Percentiles rank a stretch among this genome's conserved stretches.
phyloP scores from a whole-genome alignment of 2,329 filamentous ascomycete species.

The Didymosphaeria variabile region DNA sequence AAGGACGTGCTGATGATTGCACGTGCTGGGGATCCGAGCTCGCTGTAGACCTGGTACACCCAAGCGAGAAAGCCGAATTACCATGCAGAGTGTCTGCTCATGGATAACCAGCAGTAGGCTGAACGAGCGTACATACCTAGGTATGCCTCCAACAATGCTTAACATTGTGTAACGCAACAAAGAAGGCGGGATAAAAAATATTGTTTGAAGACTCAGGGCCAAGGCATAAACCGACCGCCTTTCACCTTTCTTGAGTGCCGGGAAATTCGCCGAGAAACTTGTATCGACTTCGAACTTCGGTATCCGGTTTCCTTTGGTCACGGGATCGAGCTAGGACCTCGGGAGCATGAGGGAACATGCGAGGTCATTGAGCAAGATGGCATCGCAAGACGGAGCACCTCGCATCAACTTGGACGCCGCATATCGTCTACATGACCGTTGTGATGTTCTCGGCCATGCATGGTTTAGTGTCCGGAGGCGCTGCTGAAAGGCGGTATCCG shows the following conservation, averaged over 20 bases:
- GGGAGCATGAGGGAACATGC: neutral
- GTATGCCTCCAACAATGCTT: neutral
- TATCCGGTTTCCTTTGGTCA: neutral
- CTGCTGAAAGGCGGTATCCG: no score
- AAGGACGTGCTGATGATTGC: slow-evolving; percentile 42
- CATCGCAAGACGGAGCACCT: no score
- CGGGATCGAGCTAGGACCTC: neutral
- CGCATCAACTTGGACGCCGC: no score
- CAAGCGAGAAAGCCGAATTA: neutral
- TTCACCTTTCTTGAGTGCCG: neutral
- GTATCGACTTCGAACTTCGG: neutral
- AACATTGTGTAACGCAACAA: neutral
- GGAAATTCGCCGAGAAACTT: neutral
- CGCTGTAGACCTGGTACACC: neutral
- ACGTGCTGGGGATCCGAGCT: slow-evolving; percentile 33
- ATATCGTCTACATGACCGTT: no score
- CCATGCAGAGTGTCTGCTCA: neutral
- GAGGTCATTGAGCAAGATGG: no score
- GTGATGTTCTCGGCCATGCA: no score
- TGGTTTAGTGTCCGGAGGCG: no score
- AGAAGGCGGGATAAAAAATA: neutral
- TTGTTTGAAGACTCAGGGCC: neutral
- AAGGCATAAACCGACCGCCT: neutral
- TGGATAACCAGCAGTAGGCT: neutral
- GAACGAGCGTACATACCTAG: neutral